Conservation (phyloP, 805 yeast species). For the Candida qinlingensis region DNA sequence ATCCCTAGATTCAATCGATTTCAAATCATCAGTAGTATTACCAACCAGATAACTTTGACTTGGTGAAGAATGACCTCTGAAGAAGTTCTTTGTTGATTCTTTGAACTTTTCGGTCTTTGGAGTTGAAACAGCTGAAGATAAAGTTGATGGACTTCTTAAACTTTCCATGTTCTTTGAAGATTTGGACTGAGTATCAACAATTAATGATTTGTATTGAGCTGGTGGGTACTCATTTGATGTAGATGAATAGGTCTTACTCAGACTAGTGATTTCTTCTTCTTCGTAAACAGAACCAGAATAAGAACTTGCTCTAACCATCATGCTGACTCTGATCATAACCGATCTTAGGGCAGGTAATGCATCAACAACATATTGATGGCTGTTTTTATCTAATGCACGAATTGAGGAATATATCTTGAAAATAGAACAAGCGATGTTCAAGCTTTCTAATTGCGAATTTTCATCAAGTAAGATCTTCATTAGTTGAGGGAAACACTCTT, state of each 20-base stretch:
- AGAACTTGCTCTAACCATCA: slow-evolving; percentile 16
- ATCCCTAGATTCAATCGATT: slow-evolving; percentile 14
- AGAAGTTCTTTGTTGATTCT: slow-evolving; percentile 21
- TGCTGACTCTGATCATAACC: slow-evolving; percentile 19
- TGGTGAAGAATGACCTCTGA: slow-evolving; percentile 20
- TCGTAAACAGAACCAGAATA: slow-evolving; percentile 14
- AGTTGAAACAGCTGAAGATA: slow-evolving; percentile 17
- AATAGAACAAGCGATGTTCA: slow-evolving; percentile 33
- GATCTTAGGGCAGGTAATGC: slow-evolving; percentile 29
- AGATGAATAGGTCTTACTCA: slow-evolving; percentile 15
- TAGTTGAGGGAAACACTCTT: slow-evolving; percentile 16
- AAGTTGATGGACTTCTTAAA: slow-evolving; percentile 13
- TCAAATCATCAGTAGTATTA: slow-evolving; percentile 11
- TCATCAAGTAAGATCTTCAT: slow-evolving; percentile 26
- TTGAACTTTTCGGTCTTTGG: slow-evolving; percentile 24
- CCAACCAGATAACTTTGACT: slow-evolving; percentile 12
- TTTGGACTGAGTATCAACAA: slow-evolving; percentile 4
- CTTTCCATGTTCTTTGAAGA: slow-evolving; percentile 5
- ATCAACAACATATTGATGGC: slow-evolving; percentile 22
- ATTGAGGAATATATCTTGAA: slow-evolving; percentile 29
- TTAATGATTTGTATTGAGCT: slow-evolving; percentile 7
- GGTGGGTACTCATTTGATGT: slow-evolving; percentile 15
- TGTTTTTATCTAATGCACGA: slow-evolving; percentile 24
- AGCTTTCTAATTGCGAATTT: slow-evolving; percentile 25
- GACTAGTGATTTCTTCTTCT: slow-evolving; percentile 15